Percentiles rank a stretch among this genome's conserved stretches.
phyloP scores from a whole-genome alignment of 1,284 basidiomycete species.

The Cutaneotrichosporon dermatis region DNA sequence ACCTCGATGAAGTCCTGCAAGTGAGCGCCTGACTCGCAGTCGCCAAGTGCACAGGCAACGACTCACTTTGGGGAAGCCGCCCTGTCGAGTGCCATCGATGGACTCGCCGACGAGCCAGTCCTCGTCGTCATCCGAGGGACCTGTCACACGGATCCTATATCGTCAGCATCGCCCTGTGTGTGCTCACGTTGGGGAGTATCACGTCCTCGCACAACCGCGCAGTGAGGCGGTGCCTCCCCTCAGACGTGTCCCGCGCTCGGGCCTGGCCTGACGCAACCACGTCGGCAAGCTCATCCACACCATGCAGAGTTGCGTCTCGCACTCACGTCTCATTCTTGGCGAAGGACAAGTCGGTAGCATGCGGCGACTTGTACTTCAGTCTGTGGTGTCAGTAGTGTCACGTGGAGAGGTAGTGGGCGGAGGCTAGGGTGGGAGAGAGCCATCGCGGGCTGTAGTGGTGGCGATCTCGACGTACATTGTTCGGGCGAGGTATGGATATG shows the following conservation, averaged over 20 bases:
- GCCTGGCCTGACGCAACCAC: neutral
- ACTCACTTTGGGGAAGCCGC: slow-evolving; percentile 47
- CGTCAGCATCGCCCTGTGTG: slow-evolving; percentile 4
- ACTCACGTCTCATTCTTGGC: slow-evolving; percentile 48
- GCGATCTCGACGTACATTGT: slow-evolving; percentile 35
- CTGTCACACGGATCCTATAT: slow-evolving; percentile 46
- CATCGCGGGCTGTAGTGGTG: too few species aligned
- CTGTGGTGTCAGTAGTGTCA: slow-evolving; percentile 25
- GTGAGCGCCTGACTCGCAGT: slow-evolving; percentile 8
- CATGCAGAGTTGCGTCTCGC: too few species aligned
- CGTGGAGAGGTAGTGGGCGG: neutral
- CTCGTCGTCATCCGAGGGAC: slow-evolving; percentile 48
- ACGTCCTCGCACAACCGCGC: too few species aligned
- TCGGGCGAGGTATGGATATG: slow-evolving; percentile 45
- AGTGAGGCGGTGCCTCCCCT: too few species aligned
- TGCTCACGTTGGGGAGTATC: neutral
- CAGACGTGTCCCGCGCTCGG: too few species aligned
- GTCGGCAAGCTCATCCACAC: neutral
- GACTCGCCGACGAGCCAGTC: slow-evolving; percentile 48
- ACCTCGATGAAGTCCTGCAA: slow-evolving; percentile 38
- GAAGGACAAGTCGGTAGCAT: slow-evolving; percentile 49
- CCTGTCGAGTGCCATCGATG: slow-evolving; percentile 41
- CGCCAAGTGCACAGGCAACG: neutral
- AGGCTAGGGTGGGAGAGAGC: neutral
- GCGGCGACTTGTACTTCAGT: slow-evolving; percentile 49